A percentile compares a stretch with the other conserved stretches of the same genome.
These are phyloP conservation scores for Drechslerella coelobrocha DNA, from an alignment of 2,329 filamentous ascomycete species.

Conservation along the genomic window DNA sequence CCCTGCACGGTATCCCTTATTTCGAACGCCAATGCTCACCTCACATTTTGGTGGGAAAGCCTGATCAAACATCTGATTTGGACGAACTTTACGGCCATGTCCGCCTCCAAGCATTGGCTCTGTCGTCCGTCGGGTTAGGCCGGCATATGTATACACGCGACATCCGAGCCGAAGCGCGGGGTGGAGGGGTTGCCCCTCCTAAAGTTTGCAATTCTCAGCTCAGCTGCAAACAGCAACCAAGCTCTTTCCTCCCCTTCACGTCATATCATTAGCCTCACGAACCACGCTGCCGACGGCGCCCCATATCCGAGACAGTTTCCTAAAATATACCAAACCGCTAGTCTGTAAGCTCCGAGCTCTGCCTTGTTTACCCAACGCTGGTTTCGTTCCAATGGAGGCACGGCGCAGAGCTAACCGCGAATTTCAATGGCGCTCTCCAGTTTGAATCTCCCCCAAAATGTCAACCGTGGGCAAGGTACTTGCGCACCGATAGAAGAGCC, in stretches of 20 bases:
- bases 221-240: constrained; percentile 31
- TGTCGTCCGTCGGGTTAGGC: constrained; percentile 9
- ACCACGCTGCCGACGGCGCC: not conserved
- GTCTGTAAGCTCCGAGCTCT: constrained; percentile 8
- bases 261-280: constrained; percentile 13
- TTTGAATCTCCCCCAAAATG: constrained; percentile 43
- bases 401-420: too few relatives aligned
- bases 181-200: constrained; percentile 42
- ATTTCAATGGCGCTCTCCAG: too few relatives aligned
- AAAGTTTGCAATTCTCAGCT: constrained; percentile 18
- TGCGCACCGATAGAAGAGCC: constrained; percentile 29
- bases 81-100: too few relatives aligned
- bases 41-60: too few relatives aligned
- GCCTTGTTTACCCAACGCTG: too few relatives aligned
- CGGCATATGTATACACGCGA: not conserved
- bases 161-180: constrained; percentile 47
- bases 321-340: constrained; percentile 13
- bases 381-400: too few relatives aligned
- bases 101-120: too few relatives aligned
- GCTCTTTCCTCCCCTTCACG: constrained; percentile 16
- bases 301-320: not conserved
- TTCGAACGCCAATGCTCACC: too few relatives aligned
- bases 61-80: too few relatives aligned
- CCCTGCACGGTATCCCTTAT: too few relatives aligned
- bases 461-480: constrained; percentile 65